Percentiles rank a stretch among this genome's conserved stretches.
phyloP scores from a whole-genome alignment of 495 filamentous ascomycete genomes.

The Hyaloscypha finlandica region DNA sequence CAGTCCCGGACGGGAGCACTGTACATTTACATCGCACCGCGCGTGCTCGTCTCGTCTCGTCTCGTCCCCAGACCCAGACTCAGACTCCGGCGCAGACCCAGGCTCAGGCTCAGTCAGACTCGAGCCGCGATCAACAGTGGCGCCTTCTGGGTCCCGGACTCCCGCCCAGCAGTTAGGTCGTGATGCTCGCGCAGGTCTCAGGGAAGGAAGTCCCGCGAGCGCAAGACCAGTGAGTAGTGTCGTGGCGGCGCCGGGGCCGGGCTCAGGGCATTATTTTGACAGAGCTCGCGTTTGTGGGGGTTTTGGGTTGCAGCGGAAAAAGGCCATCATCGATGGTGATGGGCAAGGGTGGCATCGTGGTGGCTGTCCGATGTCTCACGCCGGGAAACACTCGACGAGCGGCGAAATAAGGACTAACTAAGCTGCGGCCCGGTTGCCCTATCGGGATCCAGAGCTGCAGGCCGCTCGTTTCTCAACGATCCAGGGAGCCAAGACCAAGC shows the following conservation, averaged over 20 bases:
- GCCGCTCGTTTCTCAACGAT: conserved; percentile 17
- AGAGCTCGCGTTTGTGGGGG: not conserved
- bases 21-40: no score
- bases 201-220: no score
- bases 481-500: conserved; percentile 2
- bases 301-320: conserved; percentile 8
- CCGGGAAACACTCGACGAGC: not conserved
- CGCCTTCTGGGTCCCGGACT: no score
- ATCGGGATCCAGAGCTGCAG: not conserved
- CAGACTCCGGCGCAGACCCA: no score
- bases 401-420: not conserved
- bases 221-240: not conserved
- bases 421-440: not conserved
- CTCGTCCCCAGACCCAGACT: no score
- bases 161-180: no score
- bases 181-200: no score
- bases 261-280: not conserved
- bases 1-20: no score
- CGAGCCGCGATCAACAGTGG: no score
- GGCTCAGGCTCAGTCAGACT: no score
- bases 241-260: not conserved
- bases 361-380: conserved; percentile 7
- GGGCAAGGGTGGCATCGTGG: conserved; percentile 1
- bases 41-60: no score
- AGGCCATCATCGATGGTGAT: not conserved